phyloP scores from a whole-genome alignment of 257 asterid genomes.

The Solanum appendiculatum region DNA sequence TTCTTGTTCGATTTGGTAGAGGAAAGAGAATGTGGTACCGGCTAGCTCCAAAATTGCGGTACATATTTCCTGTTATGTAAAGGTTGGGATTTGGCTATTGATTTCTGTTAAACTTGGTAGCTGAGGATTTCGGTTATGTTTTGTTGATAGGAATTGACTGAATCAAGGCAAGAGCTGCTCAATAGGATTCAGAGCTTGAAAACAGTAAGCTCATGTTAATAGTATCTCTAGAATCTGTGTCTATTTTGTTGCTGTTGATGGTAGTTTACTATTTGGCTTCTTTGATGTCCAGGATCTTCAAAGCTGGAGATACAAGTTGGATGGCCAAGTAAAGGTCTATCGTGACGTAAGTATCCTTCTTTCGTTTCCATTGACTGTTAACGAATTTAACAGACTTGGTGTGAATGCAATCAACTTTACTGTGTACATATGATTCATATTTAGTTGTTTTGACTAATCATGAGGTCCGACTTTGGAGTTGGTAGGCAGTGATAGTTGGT shows the following conservation, averaged over 20 bases:
- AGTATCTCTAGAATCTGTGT: background rate
- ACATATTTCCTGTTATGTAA: background rate
- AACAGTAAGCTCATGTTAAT: slow-evolving; percentile 35
- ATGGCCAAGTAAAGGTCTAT: slow-evolving; percentile 74
- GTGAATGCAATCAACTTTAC: background rate
- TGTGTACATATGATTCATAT: background rate
- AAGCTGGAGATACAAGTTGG: slow-evolving; percentile 80
- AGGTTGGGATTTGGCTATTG: background rate
- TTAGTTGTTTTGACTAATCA: background rate
- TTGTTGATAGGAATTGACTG: slow-evolving; percentile 55
- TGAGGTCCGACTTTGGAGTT: background rate
- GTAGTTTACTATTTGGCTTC: background rate
- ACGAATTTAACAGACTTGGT: background rate
- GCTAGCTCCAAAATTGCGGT: slow-evolving; percentile 69
- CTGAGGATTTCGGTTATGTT: background rate
- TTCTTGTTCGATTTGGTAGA: slow-evolving; percentile 22
- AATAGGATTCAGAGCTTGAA: slow-evolving; percentile 66
- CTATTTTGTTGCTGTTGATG: background rate
- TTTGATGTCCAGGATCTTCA: slow-evolving; percentile 56
- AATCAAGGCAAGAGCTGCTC: slow-evolving; percentile 78
- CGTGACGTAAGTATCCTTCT: slow-evolving; percentile 43
- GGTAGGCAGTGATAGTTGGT: background rate
- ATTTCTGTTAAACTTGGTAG: background rate
- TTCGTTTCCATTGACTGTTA: background rate
- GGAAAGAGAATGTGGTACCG: slow-evolving; percentile 47